These are phyloP conservation scores for Lumnitzera littorea DNA, from an alignment of 345 rosid genomes.

Conservation along the genomic window DNA sequence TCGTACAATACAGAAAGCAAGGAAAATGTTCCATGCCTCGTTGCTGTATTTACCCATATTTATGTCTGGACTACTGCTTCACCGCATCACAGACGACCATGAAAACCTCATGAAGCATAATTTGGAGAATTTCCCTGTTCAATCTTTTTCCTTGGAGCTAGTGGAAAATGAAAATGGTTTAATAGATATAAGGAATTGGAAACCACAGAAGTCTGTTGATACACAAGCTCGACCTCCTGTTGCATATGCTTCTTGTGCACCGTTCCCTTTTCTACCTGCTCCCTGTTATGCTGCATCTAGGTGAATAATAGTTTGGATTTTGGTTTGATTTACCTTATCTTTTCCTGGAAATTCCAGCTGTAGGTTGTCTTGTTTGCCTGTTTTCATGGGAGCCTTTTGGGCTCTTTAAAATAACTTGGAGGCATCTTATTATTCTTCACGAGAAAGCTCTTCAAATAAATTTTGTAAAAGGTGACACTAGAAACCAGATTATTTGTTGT, in stretches of 20 bases:
- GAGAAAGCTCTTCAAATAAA: no score
- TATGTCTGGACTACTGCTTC: constrained; percentile 74
- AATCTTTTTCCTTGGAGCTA: constrained; percentile 14
- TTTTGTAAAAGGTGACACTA: no score
- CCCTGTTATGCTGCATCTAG: constrained; percentile 41
- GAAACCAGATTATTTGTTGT: no score
- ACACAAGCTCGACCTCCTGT: constrained; percentile 49
- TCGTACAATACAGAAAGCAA: constrained; percentile 59
- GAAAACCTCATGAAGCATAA: constrained; percentile 19
- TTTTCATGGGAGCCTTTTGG: no score
- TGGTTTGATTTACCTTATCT: no score
- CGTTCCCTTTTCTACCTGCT: constrained; percentile 89
- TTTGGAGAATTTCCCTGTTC: constrained; percentile 11
- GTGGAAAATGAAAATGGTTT: constrained; percentile 7
- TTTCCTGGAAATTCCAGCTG: no score
- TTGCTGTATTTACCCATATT: constrained; percentile 85
- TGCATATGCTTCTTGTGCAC: constrained; percentile 68
- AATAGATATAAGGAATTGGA: background rate
- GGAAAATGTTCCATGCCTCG: constrained; percentile 79
- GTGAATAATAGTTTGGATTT: background rate
- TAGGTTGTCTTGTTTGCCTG: no score
- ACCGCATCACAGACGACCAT: constrained; percentile 39
- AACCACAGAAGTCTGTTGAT: constrained; percentile 15
- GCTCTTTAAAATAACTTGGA: no score
- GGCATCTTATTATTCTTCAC: no score